A percentile compares a stretch with the other conserved stretches of the same genome.
Evolutionary conservation across 2,329 filamentous ascomycete species (phyloP).

Genomic region (Cadophora sp.): DNA sequence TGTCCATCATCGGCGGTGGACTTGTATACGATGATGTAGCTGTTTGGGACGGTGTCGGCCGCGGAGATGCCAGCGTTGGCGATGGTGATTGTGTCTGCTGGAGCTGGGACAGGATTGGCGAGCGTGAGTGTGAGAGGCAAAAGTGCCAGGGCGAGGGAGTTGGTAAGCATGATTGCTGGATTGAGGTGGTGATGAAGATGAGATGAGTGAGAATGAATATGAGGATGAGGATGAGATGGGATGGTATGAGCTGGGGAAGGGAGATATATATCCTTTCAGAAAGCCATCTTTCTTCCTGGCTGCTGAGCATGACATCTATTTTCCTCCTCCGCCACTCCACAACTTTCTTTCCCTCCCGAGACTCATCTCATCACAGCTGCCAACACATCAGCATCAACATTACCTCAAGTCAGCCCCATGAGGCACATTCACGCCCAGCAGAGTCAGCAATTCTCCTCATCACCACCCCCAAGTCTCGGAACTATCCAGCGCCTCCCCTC

Average conservation of each 20-base stretch:
- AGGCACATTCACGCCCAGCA: background rate
- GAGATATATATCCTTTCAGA: too few species aligned
- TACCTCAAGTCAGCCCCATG: background rate
- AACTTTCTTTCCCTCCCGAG: too few species aligned
- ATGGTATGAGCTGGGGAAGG: too few species aligned
- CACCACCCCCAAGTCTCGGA: background rate
- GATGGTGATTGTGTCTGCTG: background rate
- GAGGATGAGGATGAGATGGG: background rate
- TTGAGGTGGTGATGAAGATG: background rate
- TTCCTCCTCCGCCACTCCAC: too few species aligned
- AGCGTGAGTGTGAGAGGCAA: background rate
- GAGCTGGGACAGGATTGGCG: background rate
- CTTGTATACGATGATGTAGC: slow-evolving; percentile 13
- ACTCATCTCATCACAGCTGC: too few species aligned
- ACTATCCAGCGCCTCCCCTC: background rate
- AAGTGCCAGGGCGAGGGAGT: background rate
- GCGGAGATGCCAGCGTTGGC: background rate
- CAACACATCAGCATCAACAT: too few species aligned
- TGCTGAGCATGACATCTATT: too few species aligned
- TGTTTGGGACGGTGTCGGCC: background rate
- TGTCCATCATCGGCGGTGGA: background rate
- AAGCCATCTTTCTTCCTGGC: too few species aligned
- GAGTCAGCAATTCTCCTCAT: slow-evolving; percentile 1
- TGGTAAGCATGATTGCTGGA: background rate
- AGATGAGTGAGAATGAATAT: background rate